Evolutionary conservation across 495 filamentous ascomycete genomes (phyloP), one percentile per base, ranked within the genome.

Genomic region (Elaphomyces granulatus): DNA sequence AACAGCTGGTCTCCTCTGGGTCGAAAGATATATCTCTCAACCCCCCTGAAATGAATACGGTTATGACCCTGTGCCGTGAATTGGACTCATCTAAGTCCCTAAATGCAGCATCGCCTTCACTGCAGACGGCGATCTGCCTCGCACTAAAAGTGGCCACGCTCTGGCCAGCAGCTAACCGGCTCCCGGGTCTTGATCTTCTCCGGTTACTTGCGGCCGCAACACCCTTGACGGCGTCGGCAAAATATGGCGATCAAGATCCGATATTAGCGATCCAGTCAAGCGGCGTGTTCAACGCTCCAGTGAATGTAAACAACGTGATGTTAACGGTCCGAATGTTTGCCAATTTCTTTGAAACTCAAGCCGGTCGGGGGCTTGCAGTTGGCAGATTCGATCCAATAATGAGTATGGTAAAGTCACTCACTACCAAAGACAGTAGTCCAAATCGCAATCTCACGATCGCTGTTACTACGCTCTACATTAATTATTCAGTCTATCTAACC

Each of bases 361-460:
- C 76, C 40, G 90, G 90, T 21, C 74, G 82, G 8, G 55, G 66
- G 14, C 60, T 87, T 1, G 72, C 72, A 0, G 60, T 72, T 3
- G 55, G 57, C 12, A 59, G 68, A 21, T 83, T 83, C 37, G 74
- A 80, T 42, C 58, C 62, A 32, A 65, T 78, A 20, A 50, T 75
- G 8, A 57, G 63, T 9, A 55, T 74, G 18, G 64, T 71, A 3
- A 70, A 66, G 30, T 56, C 63, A 1, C 50, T 59, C 2, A 47
- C 67, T 18, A 54, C 69, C 3, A 55, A 59, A 1, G 68, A 51
- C 30, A 40, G 42, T 3, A 67, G 73, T 1, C 65, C 66, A n/a
- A 90, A 92, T 46, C 76, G 78, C 28, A 94, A 92, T 49, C 60
- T 92, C 6, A 71, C 78, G 34, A 77, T 93, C 40, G 92, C 90